Evolutionary conservation across 306 rosid species (phyloP).

Genomic region (Vachellia pachyceras): DNA sequence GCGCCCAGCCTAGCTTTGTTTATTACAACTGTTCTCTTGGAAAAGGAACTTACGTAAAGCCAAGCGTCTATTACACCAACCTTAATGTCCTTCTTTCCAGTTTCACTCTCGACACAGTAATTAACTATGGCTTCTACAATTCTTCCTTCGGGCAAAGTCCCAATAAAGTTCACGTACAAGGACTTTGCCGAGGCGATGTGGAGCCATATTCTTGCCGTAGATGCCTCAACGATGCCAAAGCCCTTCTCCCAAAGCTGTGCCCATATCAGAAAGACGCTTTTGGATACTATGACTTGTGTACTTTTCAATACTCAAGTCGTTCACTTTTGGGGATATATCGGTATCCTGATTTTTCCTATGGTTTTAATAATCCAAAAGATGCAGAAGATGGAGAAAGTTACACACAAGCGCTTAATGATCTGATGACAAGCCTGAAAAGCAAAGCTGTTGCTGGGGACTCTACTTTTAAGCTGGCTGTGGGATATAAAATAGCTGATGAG

Average conservation of each 20-base stretch:
- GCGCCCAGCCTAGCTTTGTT: not conserved
- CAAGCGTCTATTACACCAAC: not conserved
- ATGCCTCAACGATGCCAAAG: constrained; percentile 1
- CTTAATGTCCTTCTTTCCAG: not conserved
- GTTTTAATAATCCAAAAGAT: not conserved
- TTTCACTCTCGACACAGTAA: not conserved
- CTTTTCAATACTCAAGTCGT: constrained; percentile 12
- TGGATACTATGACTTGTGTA: not conserved
- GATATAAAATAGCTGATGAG: not conserved
- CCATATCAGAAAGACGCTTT: constrained; percentile 2
- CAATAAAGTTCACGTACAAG: not conserved
- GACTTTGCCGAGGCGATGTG: not conserved
- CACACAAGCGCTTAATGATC: not conserved
- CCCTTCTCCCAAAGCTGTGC: not conserved
- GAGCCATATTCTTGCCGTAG: not conserved
- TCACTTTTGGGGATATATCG: not conserved
- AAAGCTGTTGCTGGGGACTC: constrained; percentile 22
- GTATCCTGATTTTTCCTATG: not conserved
- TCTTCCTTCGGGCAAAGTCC: not conserved
- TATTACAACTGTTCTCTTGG: not conserved
- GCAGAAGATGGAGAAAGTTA: not conserved
- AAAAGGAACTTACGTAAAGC: not conserved
- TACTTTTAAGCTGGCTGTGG: not conserved
- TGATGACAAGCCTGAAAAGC: not conserved
- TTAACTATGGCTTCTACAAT: constrained; percentile 3